Evolutionary conservation across 139 green algal genomes (phyloP).

Genomic region (Picochlorum sp.): DNA sequence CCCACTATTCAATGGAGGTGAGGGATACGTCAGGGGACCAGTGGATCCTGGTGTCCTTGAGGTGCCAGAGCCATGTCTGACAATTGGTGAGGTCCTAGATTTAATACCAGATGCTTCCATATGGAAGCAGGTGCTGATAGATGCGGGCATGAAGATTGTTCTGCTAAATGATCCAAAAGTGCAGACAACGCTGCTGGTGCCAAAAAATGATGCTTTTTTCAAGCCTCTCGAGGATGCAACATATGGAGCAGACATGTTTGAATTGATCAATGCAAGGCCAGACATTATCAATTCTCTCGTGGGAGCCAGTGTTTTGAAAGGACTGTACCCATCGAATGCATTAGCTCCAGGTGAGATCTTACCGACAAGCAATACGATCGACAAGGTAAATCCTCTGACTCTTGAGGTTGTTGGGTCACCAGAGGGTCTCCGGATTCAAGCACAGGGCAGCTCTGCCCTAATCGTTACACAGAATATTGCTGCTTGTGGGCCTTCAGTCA

Average conservation of each 20-base stretch:
- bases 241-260: constrained; percentile 5
- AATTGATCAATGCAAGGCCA: constrained; percentile 11
- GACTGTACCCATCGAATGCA: constrained; percentile 16
- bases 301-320: constrained; percentile 12
- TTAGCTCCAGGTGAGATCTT: constrained; percentile 9
- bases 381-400: constrained; percentile 21
- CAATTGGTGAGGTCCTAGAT: constrained; percentile 15
- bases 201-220: constrained; percentile 13
- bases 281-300: constrained; percentile 21
- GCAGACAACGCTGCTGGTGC: constrained; percentile 21
- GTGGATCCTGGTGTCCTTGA: background rate
- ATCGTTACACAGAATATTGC: constrained; percentile 23
- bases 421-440: constrained; percentile 14
- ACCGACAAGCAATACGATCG: constrained; percentile 11
- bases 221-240: constrained; percentile 11
- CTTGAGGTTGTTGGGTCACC: background rate
- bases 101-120: constrained; percentile 19
- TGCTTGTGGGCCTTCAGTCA: constrained; percentile 25
- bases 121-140: constrained; percentile 19
- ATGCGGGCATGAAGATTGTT: background rate
- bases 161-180: constrained; percentile 11
- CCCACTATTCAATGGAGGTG: too few relatives aligned
- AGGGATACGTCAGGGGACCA: too few relatives aligned
- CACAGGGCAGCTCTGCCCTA: constrained; percentile 10
- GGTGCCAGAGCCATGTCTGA: constrained; percentile 7